Percentiles rank a stretch among this genome's conserved stretches.
Conservation (phyloP, 192 early-diverging fungal genomes). For the Mortierella hygrophila region DNA sequence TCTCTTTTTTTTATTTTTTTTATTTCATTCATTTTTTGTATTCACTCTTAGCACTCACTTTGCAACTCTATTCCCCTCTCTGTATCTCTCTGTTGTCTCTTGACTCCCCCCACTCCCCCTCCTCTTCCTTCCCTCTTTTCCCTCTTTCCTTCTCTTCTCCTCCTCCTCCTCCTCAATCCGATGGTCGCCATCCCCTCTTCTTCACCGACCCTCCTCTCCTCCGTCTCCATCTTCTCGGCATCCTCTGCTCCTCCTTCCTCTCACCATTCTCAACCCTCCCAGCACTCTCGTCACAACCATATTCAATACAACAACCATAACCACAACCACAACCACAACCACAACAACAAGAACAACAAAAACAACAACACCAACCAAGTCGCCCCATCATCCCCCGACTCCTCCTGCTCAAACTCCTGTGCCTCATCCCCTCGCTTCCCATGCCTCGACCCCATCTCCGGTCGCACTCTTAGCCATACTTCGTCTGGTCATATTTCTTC, state of each 20-base stretch:
- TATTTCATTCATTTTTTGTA: not conserved
- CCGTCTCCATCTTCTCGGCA: constrained; percentile 10
- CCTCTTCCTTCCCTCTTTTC: not conserved
- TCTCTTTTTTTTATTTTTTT: too few species aligned
- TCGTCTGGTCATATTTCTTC: constrained; percentile 6
- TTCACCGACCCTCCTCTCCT: constrained; percentile 32
- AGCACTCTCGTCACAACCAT: constrained; percentile 16
- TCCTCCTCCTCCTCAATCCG: not conserved
- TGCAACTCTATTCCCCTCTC: not conserved
- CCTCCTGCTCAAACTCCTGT: constrained; percentile 19
- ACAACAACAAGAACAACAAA: too few species aligned
- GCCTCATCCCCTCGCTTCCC: constrained; percentile 39
- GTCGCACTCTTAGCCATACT: constrained; percentile 7
- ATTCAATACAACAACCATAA: not conserved
- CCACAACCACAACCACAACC: not conserved
- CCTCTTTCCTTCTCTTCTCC: not conserved
- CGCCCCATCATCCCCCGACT: constrained; percentile 4
- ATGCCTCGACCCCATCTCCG: constrained; percentile 39
- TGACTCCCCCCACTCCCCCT: not conserved
- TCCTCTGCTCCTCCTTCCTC: constrained; percentile 13
- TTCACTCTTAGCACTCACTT: not conserved
- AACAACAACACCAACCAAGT: not conserved
- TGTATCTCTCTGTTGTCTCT: not conserved
- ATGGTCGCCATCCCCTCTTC: constrained; percentile 45
- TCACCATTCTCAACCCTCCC: not conserved